Conservation (phyloP, 139 green algal species). For the Chlamydomonas applanata region DNA sequence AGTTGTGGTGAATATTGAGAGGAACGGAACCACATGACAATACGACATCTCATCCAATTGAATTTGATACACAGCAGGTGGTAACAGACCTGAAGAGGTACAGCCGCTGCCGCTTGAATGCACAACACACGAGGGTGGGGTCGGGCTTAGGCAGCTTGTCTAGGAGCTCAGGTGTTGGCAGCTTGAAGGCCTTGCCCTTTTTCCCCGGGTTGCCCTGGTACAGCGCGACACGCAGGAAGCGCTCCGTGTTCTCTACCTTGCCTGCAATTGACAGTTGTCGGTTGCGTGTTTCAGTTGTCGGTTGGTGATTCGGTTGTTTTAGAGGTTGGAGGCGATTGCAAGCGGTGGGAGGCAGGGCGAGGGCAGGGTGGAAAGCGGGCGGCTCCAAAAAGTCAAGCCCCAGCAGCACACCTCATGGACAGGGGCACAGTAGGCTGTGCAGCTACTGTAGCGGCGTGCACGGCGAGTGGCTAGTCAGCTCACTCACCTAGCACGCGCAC, state of each 20-base stretch:
- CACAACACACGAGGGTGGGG: slow-evolving; percentile 80
- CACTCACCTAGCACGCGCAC: slow-evolving; percentile 65
- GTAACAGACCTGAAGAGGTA: slow-evolving; percentile 96
- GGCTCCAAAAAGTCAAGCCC: too few species aligned
- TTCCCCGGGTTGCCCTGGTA: slow-evolving; percentile 63
- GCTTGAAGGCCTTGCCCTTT: slow-evolving; percentile 13
- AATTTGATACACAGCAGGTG: too few species aligned
- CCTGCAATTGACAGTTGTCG: too few species aligned
- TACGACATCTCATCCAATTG: too few species aligned
- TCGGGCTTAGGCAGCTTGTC: slow-evolving; percentile 63
- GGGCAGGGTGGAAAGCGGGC: too few species aligned
- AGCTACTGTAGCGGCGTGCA: background rate
- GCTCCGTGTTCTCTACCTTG: slow-evolving; percentile 94
- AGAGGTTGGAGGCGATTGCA: too few species aligned
- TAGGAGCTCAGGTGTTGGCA: slow-evolving; percentile 34
- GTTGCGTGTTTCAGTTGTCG: too few species aligned
- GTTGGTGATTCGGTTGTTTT: too few species aligned
- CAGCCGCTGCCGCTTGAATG: slow-evolving; percentile 85
- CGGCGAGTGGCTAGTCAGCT: background rate
- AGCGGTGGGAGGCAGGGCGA: too few species aligned
- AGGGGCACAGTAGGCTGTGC: background rate
- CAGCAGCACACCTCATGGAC: too few species aligned
- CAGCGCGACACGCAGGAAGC: slow-evolving; percentile 88
- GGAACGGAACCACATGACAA: too few species aligned
- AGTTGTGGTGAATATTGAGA: too few species aligned